These are phyloP conservation scores for Canna indica DNA, from an alignment of 176 grass and related monocot species.

Conservation along the genomic window DNA sequence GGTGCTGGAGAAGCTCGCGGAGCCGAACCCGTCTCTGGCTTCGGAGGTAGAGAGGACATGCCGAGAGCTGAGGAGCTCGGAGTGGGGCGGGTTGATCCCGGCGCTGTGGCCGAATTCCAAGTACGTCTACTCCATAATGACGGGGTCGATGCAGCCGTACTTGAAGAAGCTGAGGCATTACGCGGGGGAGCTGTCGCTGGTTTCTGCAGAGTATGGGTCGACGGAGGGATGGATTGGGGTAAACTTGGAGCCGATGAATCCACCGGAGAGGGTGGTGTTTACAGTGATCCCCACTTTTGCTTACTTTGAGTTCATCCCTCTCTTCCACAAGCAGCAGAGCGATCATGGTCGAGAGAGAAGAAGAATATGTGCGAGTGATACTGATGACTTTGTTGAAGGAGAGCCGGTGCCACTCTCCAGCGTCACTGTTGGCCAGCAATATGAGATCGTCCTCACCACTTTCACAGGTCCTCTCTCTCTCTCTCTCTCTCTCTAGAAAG, in stretches of 20 bases:
- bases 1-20: background rate
- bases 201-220: slow-evolving; percentile 21
- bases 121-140: slow-evolving; percentile 28
- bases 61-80: background rate
- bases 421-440: slow-evolving; percentile 12
- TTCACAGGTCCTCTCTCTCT: slow-evolving; percentile 7
- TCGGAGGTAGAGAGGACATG: background rate
- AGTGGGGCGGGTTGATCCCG: slow-evolving; percentile 14
- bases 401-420: slow-evolving; percentile 9
- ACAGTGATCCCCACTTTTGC: slow-evolving; percentile 13
- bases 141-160: slow-evolving; percentile 25
- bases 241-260: slow-evolving; percentile 12
- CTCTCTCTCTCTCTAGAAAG: background rate
- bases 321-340: background rate
- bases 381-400: slow-evolving; percentile 6
- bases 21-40: background rate
- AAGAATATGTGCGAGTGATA: too few species aligned
- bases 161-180: slow-evolving; percentile 21
- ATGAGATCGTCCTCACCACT: slow-evolving; percentile 26
- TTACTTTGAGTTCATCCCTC: slow-evolving; percentile 30
- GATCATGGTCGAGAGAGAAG: too few species aligned
- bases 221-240: slow-evolving; percentile 26
- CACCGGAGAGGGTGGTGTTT: slow-evolving; percentile 12
- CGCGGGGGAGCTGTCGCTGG: slow-evolving; percentile 1
- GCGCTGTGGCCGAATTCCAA: slow-evolving; percentile 23